Evolutionary conservation across 1,284 basidiomycete species (phyloP).

Genomic region (Apiotrichum domesticum): DNA sequence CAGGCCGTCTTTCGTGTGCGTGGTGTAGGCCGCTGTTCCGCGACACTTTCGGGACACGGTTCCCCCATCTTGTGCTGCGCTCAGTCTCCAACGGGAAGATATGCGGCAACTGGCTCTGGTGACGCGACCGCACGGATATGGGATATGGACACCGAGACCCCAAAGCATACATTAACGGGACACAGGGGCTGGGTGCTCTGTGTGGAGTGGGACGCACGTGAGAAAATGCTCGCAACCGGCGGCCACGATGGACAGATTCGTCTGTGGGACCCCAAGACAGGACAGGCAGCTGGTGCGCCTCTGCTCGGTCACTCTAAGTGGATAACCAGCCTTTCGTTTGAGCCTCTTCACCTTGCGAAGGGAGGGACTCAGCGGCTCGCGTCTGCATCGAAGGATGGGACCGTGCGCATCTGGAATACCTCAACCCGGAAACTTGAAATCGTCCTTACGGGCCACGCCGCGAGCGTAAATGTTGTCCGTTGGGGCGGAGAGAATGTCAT

Average conservation of each 20-base stretch:
- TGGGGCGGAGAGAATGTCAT: conserved; percentile 90
- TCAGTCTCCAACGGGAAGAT: conserved; percentile 85
- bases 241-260: conserved; percentile 83
- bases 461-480: conserved; percentile 87
- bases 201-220: conserved; percentile 93
- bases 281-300: conserved; percentile 74
- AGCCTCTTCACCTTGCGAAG: conserved; percentile 74
- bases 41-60: conserved; percentile 80
- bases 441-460: conserved; percentile 86
- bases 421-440: conserved; percentile 68
- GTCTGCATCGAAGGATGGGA: conserved; percentile 92
- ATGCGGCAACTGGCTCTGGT: conserved; percentile 90
- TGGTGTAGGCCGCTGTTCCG: conserved; percentile 86
- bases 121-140: conserved; percentile 90
- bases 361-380: conserved; percentile 73
- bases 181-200: conserved; percentile 95
- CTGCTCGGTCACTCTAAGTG: conserved; percentile 92
- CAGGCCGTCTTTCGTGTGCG: conserved; percentile 94
- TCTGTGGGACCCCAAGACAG: conserved; percentile 84
- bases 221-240: conserved; percentile 83
- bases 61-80: conserved; percentile 92
- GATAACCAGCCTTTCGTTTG: conserved; percentile 95
- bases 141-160: conserved; percentile 90
- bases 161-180: conserved; percentile 77
- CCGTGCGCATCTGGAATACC: conserved; percentile 87